Conservation (phyloP, 2,329 filamentous ascomycete genomes). For the Acrodontium crateriforme region DNA sequence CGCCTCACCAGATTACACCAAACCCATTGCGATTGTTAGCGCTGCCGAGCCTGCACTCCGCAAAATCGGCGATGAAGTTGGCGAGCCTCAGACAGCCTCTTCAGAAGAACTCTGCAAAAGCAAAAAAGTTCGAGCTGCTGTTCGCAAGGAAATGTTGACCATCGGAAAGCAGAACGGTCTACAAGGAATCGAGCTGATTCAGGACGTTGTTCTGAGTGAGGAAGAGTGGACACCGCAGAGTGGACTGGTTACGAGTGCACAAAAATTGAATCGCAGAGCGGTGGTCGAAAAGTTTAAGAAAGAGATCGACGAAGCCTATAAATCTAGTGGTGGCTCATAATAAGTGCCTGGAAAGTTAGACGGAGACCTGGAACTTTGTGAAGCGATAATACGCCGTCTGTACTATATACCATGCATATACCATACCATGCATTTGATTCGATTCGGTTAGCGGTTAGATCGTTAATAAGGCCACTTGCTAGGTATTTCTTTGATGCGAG, state of each 20-base stretch:
- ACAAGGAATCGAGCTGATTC: slow-evolving; percentile 54
- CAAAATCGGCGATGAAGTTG: slow-evolving; percentile 40
- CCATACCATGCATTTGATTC: too few species aligned
- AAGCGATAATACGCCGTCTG: too few species aligned
- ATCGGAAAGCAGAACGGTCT: slow-evolving; percentile 53
- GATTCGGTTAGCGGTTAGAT: too few species aligned
- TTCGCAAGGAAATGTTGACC: slow-evolving; percentile 52
- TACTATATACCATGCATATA: too few species aligned
- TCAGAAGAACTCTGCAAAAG: slow-evolving; percentile 48
- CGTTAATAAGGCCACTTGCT: too few species aligned
- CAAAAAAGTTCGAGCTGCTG: slow-evolving; percentile 44
- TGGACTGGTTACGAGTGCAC: slow-evolving; percentile 35
- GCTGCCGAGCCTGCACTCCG: slow-evolving; percentile 39
- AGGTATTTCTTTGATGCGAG: too few species aligned
- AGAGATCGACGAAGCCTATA: slow-evolving; percentile 30
- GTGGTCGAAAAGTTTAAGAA: slow-evolving; percentile 34
- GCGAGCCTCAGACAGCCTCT: slow-evolving; percentile 45
- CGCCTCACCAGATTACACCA: slow-evolving; percentile 55
- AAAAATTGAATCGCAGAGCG: slow-evolving; percentile 33
- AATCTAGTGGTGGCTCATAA: too few species aligned
- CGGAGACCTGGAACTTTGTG: too few species aligned
- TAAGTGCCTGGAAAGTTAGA: too few species aligned
- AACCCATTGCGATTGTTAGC: slow-evolving; percentile 66
- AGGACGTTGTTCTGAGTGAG: slow-evolving; percentile 59
- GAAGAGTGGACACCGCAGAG: slow-evolving; percentile 75